These are phyloP conservation scores for Bryoerythrophyllum caledonicum DNA, from an alignment of 225 moss, liverwort and hornwort species.

Conservation along the genomic window DNA sequence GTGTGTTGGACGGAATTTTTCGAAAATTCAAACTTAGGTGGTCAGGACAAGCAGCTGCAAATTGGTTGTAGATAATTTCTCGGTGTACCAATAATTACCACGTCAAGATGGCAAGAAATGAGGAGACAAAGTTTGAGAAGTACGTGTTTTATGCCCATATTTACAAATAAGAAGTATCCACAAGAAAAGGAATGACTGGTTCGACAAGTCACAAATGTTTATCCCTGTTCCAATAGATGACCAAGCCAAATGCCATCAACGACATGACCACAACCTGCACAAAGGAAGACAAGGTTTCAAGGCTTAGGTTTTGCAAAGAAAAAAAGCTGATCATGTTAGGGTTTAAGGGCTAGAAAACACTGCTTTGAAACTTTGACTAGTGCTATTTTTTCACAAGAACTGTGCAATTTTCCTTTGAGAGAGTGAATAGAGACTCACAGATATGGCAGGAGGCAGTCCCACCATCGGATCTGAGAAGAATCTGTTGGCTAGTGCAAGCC, in stretches of 20 bases:
- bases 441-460: constrained; percentile 64
- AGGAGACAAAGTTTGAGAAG: neutral
- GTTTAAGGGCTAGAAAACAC: no score
- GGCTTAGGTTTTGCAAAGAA: no score
- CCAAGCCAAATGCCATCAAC: constrained; percentile 75
- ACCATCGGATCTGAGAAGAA: constrained; percentile 73
- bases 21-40: constrained; percentile 24
- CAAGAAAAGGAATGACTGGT: no score
- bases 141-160: neutral
- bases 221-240: constrained; percentile 40
- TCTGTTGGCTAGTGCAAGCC: constrained; percentile 70
- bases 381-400: no score
- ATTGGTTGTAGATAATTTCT: constrained; percentile 12
- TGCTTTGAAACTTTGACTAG: no score
- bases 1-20: neutral
- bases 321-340: no score
- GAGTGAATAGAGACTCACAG: constrained; percentile 30
- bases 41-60: neutral
- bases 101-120: neutral
- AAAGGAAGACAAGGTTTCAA: no score
- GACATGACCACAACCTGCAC: constrained; percentile 85
- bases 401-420: neutral
- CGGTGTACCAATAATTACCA: neutral
- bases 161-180: neutral
- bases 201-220: constrained; percentile 11